A percentile compares a stretch with the other conserved stretches of the same genome.
These are phyloP conservation scores for Peronospora farinosa DNA, from an alignment of 352 stramenopile species.

Conservation along the genomic window DNA sequence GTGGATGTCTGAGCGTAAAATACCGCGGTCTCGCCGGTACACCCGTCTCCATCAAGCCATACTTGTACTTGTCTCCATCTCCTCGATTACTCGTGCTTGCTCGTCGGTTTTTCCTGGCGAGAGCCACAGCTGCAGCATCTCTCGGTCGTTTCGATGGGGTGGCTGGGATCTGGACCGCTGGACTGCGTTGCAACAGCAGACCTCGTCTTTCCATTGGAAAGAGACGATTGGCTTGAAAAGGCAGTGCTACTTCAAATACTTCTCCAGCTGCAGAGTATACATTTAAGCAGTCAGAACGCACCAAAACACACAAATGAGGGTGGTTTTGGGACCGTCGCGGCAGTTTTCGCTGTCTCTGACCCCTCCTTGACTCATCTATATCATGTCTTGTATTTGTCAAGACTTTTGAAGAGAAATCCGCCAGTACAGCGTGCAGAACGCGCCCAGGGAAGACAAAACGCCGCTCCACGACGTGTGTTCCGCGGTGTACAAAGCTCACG, in stretches of 20 bases:
- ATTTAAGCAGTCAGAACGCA: slow-evolving; percentile 59
- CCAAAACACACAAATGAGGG: slow-evolving; percentile 55
- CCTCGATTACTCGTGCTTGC: slow-evolving; percentile 36
- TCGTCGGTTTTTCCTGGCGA: slow-evolving; percentile 27
- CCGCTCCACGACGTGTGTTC: slow-evolving; percentile 50
- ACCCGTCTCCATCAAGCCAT: slow-evolving; percentile 16
- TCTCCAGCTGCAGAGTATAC: slow-evolving; percentile 59
- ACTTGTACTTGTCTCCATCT: slow-evolving; percentile 31
- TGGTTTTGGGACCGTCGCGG: slow-evolving; percentile 10
- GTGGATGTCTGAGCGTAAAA: slow-evolving; percentile 66
- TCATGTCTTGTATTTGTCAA: background rate
- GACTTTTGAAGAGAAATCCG: slow-evolving; percentile 31
- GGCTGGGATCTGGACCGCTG: slow-evolving; percentile 19
- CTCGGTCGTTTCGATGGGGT: slow-evolving; percentile 27
- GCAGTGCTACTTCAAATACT: slow-evolving; percentile 63
- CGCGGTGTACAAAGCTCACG: slow-evolving; percentile 53
- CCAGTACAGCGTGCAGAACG: slow-evolving; percentile 48
- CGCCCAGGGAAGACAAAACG: slow-evolving; percentile 53
- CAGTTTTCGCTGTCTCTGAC: slow-evolving; percentile 4
- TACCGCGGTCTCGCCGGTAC: slow-evolving; percentile 37
- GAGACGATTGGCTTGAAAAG: slow-evolving; percentile 62
- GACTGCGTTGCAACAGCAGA: slow-evolving; percentile 59
- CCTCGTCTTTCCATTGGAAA: slow-evolving; percentile 39
- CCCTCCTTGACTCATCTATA: background rate
- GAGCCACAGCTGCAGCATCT: slow-evolving; percentile 25